These are phyloP conservation scores for Cyberlindnera mrakii DNA, from an alignment of 805 yeast genomes.

Conservation along the genomic window DNA sequence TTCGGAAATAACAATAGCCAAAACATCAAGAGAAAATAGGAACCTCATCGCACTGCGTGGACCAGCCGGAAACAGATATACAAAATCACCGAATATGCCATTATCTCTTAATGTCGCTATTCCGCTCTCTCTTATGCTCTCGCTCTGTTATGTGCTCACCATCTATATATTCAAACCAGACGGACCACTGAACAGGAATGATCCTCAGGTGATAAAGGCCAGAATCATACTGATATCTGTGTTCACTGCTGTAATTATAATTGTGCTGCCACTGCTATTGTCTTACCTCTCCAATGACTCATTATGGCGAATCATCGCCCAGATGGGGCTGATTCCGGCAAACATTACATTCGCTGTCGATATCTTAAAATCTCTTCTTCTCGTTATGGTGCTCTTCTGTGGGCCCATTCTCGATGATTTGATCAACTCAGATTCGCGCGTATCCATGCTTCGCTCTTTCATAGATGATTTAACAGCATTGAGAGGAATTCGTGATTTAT, in stretches of 20 bases:
- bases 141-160: constrained; percentile 41
- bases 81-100: not conserved
- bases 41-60: too few species aligned
- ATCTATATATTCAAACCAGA: constrained; percentile 27
- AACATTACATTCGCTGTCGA: constrained; percentile 23
- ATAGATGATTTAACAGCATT: constrained; percentile 23
- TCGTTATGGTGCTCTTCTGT: constrained; percentile 36
- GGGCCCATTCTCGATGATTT: constrained; percentile 42
- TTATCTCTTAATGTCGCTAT: not conserved
- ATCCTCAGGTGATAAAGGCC: constrained; percentile 34
- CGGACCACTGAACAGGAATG: constrained; percentile 30
- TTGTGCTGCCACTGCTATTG: constrained; percentile 6
- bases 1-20: not conserved
- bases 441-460: constrained; percentile 15
- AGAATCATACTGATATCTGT: constrained; percentile 33
- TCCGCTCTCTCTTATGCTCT: constrained; percentile 28
- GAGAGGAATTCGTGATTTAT: constrained; percentile 46
- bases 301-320: constrained; percentile 6
- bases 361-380: constrained; percentile 15
- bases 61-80: too few species aligned
- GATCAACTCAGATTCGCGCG: constrained; percentile 15
- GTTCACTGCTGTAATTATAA: constrained; percentile 3
- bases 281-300: constrained; percentile 5
- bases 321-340: constrained; percentile 31
- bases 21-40: not conserved